These are phyloP conservation scores for Apostasia ramifera DNA, from an alignment of 106 monocot genomes.

Conservation along the genomic window DNA sequence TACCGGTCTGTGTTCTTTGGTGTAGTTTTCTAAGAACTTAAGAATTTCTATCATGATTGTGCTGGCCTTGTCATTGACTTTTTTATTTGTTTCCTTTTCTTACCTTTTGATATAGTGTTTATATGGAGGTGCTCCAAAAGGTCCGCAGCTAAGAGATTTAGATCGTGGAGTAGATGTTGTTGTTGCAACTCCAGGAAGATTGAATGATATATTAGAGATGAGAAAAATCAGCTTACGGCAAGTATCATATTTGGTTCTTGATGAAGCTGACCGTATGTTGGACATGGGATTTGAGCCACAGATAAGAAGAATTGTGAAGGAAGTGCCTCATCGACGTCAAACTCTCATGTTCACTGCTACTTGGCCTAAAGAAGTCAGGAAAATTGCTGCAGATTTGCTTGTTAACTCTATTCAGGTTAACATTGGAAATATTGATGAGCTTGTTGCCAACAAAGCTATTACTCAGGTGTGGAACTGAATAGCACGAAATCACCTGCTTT, in stretches of 20 bases:
- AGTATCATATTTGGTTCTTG: conserved; percentile 87
- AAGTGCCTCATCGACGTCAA: conserved; percentile 76
- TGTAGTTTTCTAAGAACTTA: not conserved
- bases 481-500: not conserved
- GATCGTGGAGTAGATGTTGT: conserved; percentile 91
- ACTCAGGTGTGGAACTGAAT: conserved; percentile 57
- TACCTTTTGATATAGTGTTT: conserved; percentile 54
- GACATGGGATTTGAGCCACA: conserved; percentile 99
- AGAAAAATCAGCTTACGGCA: conserved; percentile 67
- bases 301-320: conserved; percentile 90
- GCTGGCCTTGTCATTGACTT: not conserved
- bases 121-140: conserved; percentile 97
- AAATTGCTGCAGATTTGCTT: conserved; percentile 83
- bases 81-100: not conserved
- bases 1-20: not conserved
- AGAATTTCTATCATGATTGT: not conserved
- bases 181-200: conserved; percentile 90
- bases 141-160: conserved; percentile 77
- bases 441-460: conserved; percentile 89
- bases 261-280: conserved; percentile 94
- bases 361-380: conserved; percentile 94
- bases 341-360: conserved; percentile 97
- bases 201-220: conserved; percentile 96
- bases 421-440: conserved; percentile 78
- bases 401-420: conserved; percentile 53